Evolutionary conservation across 306 rosid species (phyloP), one percentile per base, ranked within the genome.

Genomic region (Macrotyloma uniflorum): DNA sequence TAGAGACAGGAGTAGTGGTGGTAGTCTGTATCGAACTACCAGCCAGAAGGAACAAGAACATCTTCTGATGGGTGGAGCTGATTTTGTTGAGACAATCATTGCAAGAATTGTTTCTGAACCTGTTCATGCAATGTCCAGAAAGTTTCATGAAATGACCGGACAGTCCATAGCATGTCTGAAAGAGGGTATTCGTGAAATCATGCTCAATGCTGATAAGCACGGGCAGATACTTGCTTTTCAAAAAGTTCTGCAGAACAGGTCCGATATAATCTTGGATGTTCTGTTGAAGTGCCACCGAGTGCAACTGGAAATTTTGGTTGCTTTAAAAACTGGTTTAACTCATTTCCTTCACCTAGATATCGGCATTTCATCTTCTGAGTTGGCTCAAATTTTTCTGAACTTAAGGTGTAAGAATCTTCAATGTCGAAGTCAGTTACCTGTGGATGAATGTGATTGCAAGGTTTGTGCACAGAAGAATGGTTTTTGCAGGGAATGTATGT

Each of bases 391-490:
- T 72, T 95, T 92, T 87, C 87, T 91, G 26, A 84, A 85, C 90
- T 75, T 86, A 67, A 87, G 88, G 72, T 95, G 99, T 81, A 86
- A 87, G 85, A 95, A 95, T 87, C 78, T 86, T 24, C 59, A 87
- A 18, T 95, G 99, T 73, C 85, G 65, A 74, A 91, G 89, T 80
- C 85, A 77, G 74, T 78, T 95, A 85, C 98, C 97, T 23, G 98
- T 92, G 53, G 98, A 95, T 72, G 99, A 95, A 82, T 95, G 99
- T 84, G 99, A 95, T 87, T 95, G 99, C 90, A 93, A 93, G 78
- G 89, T 93, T 82, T 95, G 99, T 78, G 86, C 23, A 1, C 97
- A 81, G 72, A 95, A 87, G 89, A 91, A 40, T 78, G 99, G 99
- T 49, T 95, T 95, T 93, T 95, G 99, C 87, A 91, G 98, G 82